Evolutionary conservation across 352 stramenopile genomes (phyloP).

Genomic region (Phytophthora tentaculata): DNA sequence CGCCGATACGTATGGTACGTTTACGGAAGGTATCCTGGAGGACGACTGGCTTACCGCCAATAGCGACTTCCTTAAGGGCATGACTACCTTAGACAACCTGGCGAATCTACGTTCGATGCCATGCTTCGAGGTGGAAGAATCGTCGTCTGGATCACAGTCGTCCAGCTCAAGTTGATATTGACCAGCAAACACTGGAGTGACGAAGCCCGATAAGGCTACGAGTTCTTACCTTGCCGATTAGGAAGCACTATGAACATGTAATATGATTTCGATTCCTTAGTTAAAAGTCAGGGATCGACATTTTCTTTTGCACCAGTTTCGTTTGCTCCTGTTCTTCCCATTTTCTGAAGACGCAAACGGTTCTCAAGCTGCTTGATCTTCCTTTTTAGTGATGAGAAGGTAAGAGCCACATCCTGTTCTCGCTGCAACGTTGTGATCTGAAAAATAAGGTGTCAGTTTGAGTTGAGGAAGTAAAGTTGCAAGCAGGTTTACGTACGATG

Average conservation of each 20-base stretch:
- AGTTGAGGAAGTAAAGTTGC: not conserved
- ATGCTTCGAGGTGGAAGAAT: conserved; percentile 49
- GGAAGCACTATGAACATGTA: too few species aligned
- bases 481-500: conserved; percentile 30
- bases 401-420: conserved; percentile 56
- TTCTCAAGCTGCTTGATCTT: conserved; percentile 74
- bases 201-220: conserved; percentile 7
- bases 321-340: conserved; percentile 21
- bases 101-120: conserved; percentile 47
- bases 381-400: conserved; percentile 56
- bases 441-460: conserved; percentile 8
- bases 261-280: too few species aligned
- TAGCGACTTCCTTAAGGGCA: conserved; percentile 44
- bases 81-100: conserved; percentile 47
- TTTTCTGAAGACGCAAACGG: conserved; percentile 58
- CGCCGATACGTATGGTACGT: conserved; percentile 42
- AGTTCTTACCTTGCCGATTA: too few species aligned
- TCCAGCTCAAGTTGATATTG: conserved; percentile 24
- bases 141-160: conserved; percentile 29
- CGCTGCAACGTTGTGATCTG: conserved; percentile 51
- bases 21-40: conserved; percentile 53
- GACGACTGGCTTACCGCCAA: conserved; percentile 63
- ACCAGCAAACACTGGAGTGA: not conserved
- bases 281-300: too few species aligned
- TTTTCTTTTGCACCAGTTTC: conserved; percentile 14